Base-by-base conservation (phyloP, 2,329 filamentous ascomycete genomes). In the Cordyceps farinosa region DNA sequence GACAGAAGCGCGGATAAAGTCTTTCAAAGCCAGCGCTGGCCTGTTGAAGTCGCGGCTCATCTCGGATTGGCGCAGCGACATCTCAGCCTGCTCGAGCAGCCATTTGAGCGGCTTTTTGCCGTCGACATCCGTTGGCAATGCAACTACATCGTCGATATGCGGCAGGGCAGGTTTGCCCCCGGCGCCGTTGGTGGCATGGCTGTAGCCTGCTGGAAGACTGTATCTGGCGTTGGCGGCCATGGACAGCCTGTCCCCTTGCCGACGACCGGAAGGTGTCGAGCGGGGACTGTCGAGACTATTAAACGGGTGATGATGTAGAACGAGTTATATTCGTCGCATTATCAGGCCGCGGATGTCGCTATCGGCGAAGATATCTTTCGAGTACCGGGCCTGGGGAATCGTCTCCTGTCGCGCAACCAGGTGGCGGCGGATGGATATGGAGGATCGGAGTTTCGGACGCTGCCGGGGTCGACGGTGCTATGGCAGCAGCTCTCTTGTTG, bases 1-100 rank as follows among this genome's bases (percentile, higher is more conserved):
- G 63, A 92, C 87, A 65, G 85, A 92, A 11, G 93, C 91, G 66
- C 89, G 86, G 64, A 98, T 83, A 71, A 94, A 98, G 65, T 96
- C 90, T 67, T 90, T 85, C 62, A 96, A 89, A 3, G 93, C 93
- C 44, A 87, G 75, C 71, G 95, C 92, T 5, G 87, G 85, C 42
- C 87, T 81, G 32, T 84, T 79, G 75, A 90, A 89, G 65, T 84
- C 84, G 64, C 87, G 80, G 63, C 82, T 79, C 59, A 83, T 84
- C 66, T 87, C 83, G 44, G 90, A 88, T 69, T 85, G 82, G 65
- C 81, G 80, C 64, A 87, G 78, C 53, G 80, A 79, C 29, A 73
- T 70, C 69, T 88, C 82, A 59, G 81, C 84, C 48, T 76, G 72
- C 51, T 82, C 79, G 15, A 89, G 74, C 44, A 87, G 72, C 66